Percentiles rank a stretch among this genome's conserved stretches.
phyloP scores from a whole-genome alignment of 2,329 filamentous ascomycete species.

The Ilyonectria destructans region DNA sequence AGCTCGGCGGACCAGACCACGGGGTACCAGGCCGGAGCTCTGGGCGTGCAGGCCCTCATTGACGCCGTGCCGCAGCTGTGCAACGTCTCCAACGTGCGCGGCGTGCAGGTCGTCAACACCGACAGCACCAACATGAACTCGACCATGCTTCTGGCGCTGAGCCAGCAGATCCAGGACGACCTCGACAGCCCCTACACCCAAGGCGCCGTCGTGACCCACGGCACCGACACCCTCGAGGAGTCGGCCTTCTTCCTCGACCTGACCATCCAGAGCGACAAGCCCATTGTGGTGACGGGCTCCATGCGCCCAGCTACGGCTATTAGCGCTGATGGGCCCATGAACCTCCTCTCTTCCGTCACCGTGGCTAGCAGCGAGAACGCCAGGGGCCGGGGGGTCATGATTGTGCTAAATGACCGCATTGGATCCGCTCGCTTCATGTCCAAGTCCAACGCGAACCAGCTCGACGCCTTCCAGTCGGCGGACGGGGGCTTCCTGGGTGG shows the following conservation, averaged over 20 bases:
- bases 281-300: constrained; percentile 73
- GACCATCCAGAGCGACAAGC: constrained; percentile 71
- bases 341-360: constrained; percentile 73
- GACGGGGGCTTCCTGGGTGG: constrained; percentile 73
- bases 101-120: constrained; percentile 68
- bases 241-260: constrained; percentile 75
- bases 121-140: constrained; percentile 65
- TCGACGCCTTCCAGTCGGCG: constrained; percentile 74
- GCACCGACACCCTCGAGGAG: constrained; percentile 77
- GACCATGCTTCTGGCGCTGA: constrained; percentile 64
- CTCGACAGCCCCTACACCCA: constrained; percentile 60
- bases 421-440: constrained; percentile 70
- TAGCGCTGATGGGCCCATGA: constrained; percentile 75
- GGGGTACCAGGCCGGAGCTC: constrained; percentile 59
- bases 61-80: constrained; percentile 69
- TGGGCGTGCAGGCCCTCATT: constrained; percentile 68
- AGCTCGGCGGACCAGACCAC: constrained; percentile 63
- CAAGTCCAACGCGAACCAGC: constrained; percentile 75
- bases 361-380: constrained; percentile 66
- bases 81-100: constrained; percentile 69
- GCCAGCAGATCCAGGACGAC: constrained; percentile 64
- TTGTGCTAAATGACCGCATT: constrained; percentile 76
- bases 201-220: constrained; percentile 75
- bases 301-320: constrained; percentile 77
- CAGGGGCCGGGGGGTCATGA: constrained; percentile 69